phyloP scores from a whole-genome alignment of 768 basidiomycete genomes.

The Suillus alpinus region DNA sequence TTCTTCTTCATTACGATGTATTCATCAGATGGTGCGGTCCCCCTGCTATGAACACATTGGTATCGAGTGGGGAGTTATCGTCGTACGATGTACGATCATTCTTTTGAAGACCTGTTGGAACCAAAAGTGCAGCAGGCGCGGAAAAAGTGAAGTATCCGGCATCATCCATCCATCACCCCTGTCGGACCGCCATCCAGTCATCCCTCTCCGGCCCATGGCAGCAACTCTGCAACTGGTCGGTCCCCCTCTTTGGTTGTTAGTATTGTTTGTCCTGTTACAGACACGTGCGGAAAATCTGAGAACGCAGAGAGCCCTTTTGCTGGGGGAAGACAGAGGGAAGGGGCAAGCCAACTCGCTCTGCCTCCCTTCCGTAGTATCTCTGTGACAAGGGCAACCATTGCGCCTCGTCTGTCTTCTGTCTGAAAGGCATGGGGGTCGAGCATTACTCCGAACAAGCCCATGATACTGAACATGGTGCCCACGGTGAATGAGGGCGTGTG shows the following conservation, averaged over 20 bases:
- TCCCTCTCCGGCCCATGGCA: background rate
- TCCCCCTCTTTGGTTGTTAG: background rate
- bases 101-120: background rate
- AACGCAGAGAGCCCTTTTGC: background rate
- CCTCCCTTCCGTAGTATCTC: background rate
- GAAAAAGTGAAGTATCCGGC: conserved; percentile 1
- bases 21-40: background rate
- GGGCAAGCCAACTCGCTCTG: background rate
- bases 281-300: background rate
- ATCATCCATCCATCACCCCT: conserved; percentile 4
- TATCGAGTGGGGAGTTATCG: background rate
- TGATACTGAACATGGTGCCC: conserved; percentile 5
- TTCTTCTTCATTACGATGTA: background rate
- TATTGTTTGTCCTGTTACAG: background rate
- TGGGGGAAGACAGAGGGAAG: background rate
- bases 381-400: conserved; percentile 1
- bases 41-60: background rate
- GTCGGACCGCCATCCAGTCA: background rate
- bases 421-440: background rate
- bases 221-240: background rate
- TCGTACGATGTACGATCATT: background rate
- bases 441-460: conserved; percentile 1
- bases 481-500: conserved; percentile 6
- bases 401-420: background rate
- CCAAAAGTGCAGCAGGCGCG: background rate